Conservation (phyloP, 176 grass and related monocot species). For the Oryza nivara region DNA sequence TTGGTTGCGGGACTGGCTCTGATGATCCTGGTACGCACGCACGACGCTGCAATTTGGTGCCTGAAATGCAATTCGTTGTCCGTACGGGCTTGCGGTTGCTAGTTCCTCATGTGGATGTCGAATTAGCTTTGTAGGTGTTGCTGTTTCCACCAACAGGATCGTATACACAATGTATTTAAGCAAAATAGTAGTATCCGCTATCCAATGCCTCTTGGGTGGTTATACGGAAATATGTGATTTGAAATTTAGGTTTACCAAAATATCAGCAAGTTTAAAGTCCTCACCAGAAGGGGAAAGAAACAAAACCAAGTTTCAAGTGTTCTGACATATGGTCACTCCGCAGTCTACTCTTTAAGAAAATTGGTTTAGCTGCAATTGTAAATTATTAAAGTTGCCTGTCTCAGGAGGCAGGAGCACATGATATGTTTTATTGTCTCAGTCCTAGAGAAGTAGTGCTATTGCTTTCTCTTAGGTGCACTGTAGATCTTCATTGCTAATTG, state of each 20-base stretch:
- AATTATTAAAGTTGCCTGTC: not conserved
- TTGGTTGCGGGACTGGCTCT: slow-evolving; percentile 71
- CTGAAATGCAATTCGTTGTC: not conserved
- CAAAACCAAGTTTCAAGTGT: too few species aligned
- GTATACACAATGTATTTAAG: not conserved
- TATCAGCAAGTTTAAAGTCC: too few species aligned
- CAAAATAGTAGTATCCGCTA: not conserved
- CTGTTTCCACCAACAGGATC: not conserved
- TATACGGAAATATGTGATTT: not conserved
- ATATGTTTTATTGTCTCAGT: not conserved
- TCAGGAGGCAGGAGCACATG: not conserved
- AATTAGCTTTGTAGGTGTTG: not conserved
- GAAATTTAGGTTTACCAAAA: not conserved
- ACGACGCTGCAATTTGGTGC: not conserved
- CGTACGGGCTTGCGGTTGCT: not conserved
- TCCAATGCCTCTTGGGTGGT: not conserved
- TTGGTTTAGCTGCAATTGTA: not conserved
- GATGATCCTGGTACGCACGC: slow-evolving; percentile 75
- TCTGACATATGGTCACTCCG: too few species aligned
- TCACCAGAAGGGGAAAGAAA: too few species aligned
- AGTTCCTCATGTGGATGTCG: slow-evolving; percentile 1
- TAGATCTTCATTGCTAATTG: slow-evolving; percentile 2
- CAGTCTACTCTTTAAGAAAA: not conserved
- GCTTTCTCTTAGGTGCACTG: not conserved
- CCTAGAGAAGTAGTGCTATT: slow-evolving; percentile 13